Conservation (phyloP, 2,329 filamentous ascomycete species). For the Septoria linicola region DNA sequence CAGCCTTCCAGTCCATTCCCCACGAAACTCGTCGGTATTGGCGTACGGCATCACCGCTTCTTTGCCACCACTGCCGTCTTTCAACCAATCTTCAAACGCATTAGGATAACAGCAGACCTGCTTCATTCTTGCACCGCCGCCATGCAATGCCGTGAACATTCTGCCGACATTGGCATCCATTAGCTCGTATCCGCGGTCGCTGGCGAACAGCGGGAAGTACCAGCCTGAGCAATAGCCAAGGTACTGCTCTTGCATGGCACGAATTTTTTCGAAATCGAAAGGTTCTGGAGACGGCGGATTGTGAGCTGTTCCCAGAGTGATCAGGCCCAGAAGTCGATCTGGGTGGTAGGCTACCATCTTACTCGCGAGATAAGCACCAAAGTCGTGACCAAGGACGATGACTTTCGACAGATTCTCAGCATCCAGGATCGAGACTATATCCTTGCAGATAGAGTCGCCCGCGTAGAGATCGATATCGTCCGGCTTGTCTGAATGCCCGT, state of each 20-base stretch:
- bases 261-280: constrained; percentile 42
- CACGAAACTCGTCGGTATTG: constrained; percentile 29
- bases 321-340: constrained; percentile 42
- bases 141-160: constrained; percentile 23
- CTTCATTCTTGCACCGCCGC: constrained; percentile 30
- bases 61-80: constrained; percentile 3
- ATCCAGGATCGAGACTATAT: constrained; percentile 43
- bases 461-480: constrained; percentile 39
- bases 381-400: constrained; percentile 52
- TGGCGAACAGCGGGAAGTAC: constrained; percentile 50
- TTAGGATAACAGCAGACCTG: constrained; percentile 40
- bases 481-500: constrained; percentile 42
- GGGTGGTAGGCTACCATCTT: constrained; percentile 46
- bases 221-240: constrained; percentile 42
- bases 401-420: constrained; percentile 37
- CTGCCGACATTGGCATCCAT: constrained; percentile 29
- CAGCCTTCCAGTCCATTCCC: constrained; percentile 37
- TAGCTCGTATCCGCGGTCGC: constrained; percentile 40
- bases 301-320: constrained; percentile 48
- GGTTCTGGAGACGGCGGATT: constrained; percentile 33
- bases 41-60: constrained; percentile 38
- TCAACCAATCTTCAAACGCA: constrained; percentile 35
- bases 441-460: constrained; percentile 37
- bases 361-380: constrained; percentile 45
- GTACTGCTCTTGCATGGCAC: constrained; percentile 33